Conservation (phyloP, 345 rosid genomes). For the Brassica napus region DNA sequence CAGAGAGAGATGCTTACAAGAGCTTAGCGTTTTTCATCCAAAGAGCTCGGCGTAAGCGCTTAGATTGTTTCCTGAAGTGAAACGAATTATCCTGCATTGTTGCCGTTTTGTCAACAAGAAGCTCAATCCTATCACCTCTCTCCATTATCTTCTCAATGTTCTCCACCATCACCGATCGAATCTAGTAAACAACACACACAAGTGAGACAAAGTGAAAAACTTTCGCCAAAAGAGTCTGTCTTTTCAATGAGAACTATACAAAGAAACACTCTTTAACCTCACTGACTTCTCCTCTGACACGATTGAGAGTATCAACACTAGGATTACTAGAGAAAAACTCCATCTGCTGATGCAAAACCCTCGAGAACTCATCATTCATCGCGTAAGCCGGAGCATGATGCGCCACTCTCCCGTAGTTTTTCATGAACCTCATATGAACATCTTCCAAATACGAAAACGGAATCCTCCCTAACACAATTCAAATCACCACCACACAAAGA, state of each 20-base stretch:
- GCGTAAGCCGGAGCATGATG: conserved; percentile 89
- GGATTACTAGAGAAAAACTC: conserved; percentile 95
- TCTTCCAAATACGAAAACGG: conserved; percentile 98
- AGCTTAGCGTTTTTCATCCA: conserved; percentile 99
- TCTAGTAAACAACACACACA: conserved; percentile 43
- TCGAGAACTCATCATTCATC: conserved; percentile 98
- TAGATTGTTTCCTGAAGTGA: conserved; percentile 96
- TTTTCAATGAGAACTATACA: not conserved
- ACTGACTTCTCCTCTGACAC: conserved; percentile 91
- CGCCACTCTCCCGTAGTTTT: conserved; percentile 87
- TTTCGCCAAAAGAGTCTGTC: not conserved
- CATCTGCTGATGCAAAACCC: conserved; percentile 99
- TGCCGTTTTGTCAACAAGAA: conserved; percentile 93
- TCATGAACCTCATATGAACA: conserved; percentile 94
- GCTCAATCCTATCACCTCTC: conserved; percentile 94
- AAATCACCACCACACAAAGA: not conserved
- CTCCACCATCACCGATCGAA: conserved; percentile 93
- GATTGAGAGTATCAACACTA: conserved; percentile 82
- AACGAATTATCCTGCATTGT: conserved; percentile 92
- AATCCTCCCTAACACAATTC: conserved; percentile 63
- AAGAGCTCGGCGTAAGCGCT: conserved; percentile 82
- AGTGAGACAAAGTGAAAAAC: not conserved
- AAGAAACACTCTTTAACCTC: conserved; percentile 56
- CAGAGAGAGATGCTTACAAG: conserved; percentile 53
- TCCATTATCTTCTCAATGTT: conserved; percentile 96